Evolutionary conservation across 1,139 yeast species (phyloP), one percentile per base, ranked within the genome.

Genomic region (Pichiaceae sp.): DNA sequence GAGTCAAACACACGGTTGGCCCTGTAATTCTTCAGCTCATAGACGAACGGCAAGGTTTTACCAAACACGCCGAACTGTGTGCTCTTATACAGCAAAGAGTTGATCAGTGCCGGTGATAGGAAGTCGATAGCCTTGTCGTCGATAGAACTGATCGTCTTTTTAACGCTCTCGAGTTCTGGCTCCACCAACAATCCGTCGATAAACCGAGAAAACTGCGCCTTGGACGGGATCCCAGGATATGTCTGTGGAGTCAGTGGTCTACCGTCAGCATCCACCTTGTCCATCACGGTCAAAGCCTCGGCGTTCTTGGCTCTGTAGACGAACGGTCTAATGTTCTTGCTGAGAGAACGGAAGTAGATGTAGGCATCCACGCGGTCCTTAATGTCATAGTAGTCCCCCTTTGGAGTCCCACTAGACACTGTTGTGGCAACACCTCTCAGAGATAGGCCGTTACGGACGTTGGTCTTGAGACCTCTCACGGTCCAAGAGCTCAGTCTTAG

Each of bases 241-340:
- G 42, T 42, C 20, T 58, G 48, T 17, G 75, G 72, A 7, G 53
- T 47, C 12, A 66, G 42, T 30, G 68, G 67, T 28, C 56, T 45
- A 29, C 67, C 66, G 2, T 50, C 55, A 12, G 62, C 57, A 42
- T 68, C 71, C 43, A 70, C 67, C 38, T 77, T 56, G 50, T 78
- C 83, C 31, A 45, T 28, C 9, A 79, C 68, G 39, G 75, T 54
- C 29, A 78, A 62, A 38, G 54, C 59, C 42, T 75, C 72, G 7
- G 71, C 68, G 46, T 68, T 63, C 59, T 58, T 63, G 18, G 60
- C 58, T 47, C 71, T 63, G 46, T 70, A 70, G 15, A 70, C 64
- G 32, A 62, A 53, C 2, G 69, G 65, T 47, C 59, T 64, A 41
- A 64, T 43, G 18, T 51, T 47, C 34, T 52, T 53, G 4, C 60